Evolutionary conservation across 2,329 filamentous ascomycete species (phyloP).

Genomic region (Fusarium veterinarium): DNA sequence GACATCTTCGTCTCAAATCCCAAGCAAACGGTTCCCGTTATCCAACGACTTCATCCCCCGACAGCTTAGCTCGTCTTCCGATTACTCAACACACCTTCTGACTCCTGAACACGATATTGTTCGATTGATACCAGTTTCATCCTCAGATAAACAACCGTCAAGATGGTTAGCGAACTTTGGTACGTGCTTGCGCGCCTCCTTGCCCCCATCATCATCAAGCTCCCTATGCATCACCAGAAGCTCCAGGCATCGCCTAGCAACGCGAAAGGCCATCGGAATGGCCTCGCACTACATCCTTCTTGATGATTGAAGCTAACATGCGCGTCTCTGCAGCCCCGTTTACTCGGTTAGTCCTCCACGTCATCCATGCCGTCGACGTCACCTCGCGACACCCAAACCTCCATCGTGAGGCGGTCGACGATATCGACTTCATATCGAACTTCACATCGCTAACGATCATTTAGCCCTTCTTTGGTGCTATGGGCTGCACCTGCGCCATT

Average conservation of each 20-base stretch:
- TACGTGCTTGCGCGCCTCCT: slow-evolving; percentile 64
- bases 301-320: slow-evolving; percentile 57
- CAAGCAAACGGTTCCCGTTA: slow-evolving; percentile 37
- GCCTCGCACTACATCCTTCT: slow-evolving; percentile 2
- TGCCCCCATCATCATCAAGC: slow-evolving; percentile 47
- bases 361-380: slow-evolving; percentile 48
- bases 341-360: slow-evolving; percentile 87
- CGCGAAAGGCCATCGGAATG: slow-evolving; percentile 15
- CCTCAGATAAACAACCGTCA: slow-evolving; percentile 55
- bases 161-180: slow-evolving; percentile 86
- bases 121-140: slow-evolving; percentile 23
- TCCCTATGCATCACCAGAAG: slow-evolving; percentile 47
- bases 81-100: slow-evolving; percentile 26
- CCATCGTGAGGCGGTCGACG: slow-evolving; percentile 32
- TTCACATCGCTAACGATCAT: slow-evolving; percentile 49
- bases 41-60: slow-evolving; percentile 44
- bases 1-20: slow-evolving; percentile 43
- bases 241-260: slow-evolving; percentile 42
- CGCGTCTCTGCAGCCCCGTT: slow-evolving; percentile 76
- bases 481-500: slow-evolving; percentile 97
- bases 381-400: slow-evolving; percentile 37
- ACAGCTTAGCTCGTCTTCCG: slow-evolving; percentile 27
- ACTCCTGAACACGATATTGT: slow-evolving; percentile 22
- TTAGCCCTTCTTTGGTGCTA: slow-evolving; percentile 92
- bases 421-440: slow-evolving; percentile 28